Base-by-base conservation (phyloP, 805 yeast species). In the Barnettozyma populi region DNA sequence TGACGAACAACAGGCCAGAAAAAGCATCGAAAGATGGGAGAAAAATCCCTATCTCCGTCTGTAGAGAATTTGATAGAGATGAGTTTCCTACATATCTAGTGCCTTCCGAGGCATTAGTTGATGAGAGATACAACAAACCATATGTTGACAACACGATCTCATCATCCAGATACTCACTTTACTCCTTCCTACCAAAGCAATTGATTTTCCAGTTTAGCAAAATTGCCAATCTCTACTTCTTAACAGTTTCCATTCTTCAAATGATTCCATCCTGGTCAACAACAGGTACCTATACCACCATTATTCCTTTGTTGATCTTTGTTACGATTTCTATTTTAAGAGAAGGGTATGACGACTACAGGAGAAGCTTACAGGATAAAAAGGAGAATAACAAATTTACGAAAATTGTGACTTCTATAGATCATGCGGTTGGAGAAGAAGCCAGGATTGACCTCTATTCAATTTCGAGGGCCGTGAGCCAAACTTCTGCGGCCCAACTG, bases 281-380 rank as follows among this genome's bases (percentile, higher is more conserved):
- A 6, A 94, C 99, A 0, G 99, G 98, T 50, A 85, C 90, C 11
- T 89, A 81, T 62, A 94, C 98, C 4, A 94, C 99, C 2, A 92
- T 94, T 57, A 75, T 85, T 24, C 95, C 95, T 1, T 73, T 86
- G 62, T 81, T 84, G 66, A 90, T 84, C 42, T 86, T 86, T 67
- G 87, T 86, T 21, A 65, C 71, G 5, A 75, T 90, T 24, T 88
- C 98, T 0, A 90, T 92, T 67, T 78, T 84, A 8, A 77, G 98
- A 55, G 99, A 94, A 68, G 99, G 95, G 0, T 90, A 75, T 65
- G 99, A 94, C 65, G 99, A 94, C 67, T 82, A 84, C 75, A 76
- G 86, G 60, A 76, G 99, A 56, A 97, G 90, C 64, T 73, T 78
- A 13, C 83, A 86, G 52, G 99, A 94, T 63, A 82, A 79, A 56